Evolutionary conservation across 2,329 filamentous ascomycete genomes (phyloP).

Genomic region (Colletotrichum acutatum): DNA sequence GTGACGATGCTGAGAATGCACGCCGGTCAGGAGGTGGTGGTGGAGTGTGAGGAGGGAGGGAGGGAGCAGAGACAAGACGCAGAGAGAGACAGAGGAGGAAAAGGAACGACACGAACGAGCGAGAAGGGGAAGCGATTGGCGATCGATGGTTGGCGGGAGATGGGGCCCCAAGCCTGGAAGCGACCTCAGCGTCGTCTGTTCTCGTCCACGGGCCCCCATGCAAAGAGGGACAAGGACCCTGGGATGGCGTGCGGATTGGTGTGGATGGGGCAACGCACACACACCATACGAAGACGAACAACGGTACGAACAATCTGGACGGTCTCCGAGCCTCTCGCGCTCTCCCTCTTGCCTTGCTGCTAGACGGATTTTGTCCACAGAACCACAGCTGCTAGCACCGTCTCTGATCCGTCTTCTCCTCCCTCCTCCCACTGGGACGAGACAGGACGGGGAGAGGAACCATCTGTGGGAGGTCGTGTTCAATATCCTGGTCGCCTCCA

Average conservation of each 20-base stretch:
- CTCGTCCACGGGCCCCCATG: slow-evolving; percentile 30
- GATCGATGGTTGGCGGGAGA: slow-evolving; percentile 37
- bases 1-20: slow-evolving; percentile 37
- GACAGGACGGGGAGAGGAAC: not conserved
- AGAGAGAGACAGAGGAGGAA: slow-evolving; percentile 30
- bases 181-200: slow-evolving; percentile 34
- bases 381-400: not conserved
- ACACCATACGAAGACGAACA: not conserved
- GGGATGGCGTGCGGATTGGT: slow-evolving; percentile 10
- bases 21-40: slow-evolving; percentile 36
- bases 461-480: slow-evolving; percentile 8
- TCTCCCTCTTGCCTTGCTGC: not conserved
- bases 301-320: not conserved
- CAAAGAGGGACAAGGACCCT: slow-evolving; percentile 29
- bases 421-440: not conserved
- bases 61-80: slow-evolving; percentile 26
- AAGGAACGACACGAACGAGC: slow-evolving; percentile 34
- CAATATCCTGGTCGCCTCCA: slow-evolving; percentile 20
- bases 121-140: slow-evolving; percentile 36
- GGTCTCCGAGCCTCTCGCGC: not conserved
- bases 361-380: no score
- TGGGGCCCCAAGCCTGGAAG: slow-evolving; percentile 34
- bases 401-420: not conserved
- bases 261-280: slow-evolving; percentile 5
- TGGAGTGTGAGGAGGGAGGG: slow-evolving; percentile 22